Conservation (phyloP, 1,284 basidiomycete species). For the Sphaerobolus stellatus region DNA sequence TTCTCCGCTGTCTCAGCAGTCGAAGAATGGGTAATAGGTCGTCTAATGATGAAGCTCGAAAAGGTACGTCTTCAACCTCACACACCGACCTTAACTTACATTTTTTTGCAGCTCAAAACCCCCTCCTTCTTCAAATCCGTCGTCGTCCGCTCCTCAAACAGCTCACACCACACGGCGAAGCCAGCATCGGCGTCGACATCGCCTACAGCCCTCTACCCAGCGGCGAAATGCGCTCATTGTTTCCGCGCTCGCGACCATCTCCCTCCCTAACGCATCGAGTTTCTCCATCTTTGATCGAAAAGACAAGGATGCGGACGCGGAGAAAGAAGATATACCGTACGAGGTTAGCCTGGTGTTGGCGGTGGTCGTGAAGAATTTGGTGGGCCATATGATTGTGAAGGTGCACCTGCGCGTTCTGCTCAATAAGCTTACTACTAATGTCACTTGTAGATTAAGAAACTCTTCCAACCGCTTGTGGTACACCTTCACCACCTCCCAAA, state of each 20-base stretch:
- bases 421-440: background rate
- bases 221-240: slow-evolving; percentile 87
- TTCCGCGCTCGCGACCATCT: slow-evolving; percentile 85
- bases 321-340: slow-evolving; percentile 76
- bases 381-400: slow-evolving; percentile 87
- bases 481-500: slow-evolving; percentile 92
- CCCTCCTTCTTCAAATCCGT: slow-evolving; percentile 86
- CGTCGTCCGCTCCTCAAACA: slow-evolving; percentile 91
- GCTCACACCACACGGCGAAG: slow-evolving; percentile 88
- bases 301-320: slow-evolving; percentile 3
- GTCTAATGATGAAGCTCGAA: slow-evolving; percentile 90
- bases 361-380: slow-evolving; percentile 81
- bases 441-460: slow-evolving; percentile 74
- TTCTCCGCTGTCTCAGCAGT: slow-evolving; percentile 80
- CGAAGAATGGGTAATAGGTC: slow-evolving; percentile 82
- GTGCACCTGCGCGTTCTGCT: slow-evolving; percentile 22
- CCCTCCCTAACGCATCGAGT: slow-evolving; percentile 36
- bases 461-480: slow-evolving; percentile 97
- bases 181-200: slow-evolving; percentile 83
- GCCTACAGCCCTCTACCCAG: slow-evolving; percentile 52
- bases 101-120: slow-evolving; percentile 73
- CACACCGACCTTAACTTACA: too few relatives aligned
- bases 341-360: slow-evolving; percentile 88
- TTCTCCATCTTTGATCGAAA: slow-evolving; percentile 5
- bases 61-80: too few relatives aligned